Base-by-base conservation (phyloP, 306 rosid species). In the Herpetospermum pedunculosum region DNA sequence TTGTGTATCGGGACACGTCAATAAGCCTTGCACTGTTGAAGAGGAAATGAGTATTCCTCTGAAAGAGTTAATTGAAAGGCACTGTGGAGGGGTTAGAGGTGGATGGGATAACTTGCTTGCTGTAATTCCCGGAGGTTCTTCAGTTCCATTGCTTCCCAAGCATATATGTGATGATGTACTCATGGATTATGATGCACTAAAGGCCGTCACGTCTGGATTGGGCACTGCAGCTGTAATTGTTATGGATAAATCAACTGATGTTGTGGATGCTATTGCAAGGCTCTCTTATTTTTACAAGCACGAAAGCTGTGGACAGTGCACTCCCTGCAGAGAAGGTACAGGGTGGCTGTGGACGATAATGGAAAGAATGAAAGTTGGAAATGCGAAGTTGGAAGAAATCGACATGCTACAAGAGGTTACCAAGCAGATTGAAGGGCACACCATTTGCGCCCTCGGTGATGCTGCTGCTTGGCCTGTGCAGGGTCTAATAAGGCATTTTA, bases 401-500 rank as follows among this genome's bases (percentile, higher is more conserved):
- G 97, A 95, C 83, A 91, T 95, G 99, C 96, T 95, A 76, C 99
- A 95, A 79, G 97, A 95, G 89, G 82, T 95, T 82, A 91, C 96
- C 77, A 95, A 91, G 85, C 96, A 95, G 88, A 95, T 95, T 57
- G 99, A 91, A 83, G 96, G 97, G 74, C 99, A 95, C 87, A 95
- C 97, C 47, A 95, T 95, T 70, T 91, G 96, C 70, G 99, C 99
- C 55, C 81, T 94, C 81, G 99, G 99, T 43, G 99, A 91, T 77
- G 99, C 99, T 82, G 99, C 99, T 71, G 99, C 99, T 58, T 94
- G 99, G 99, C 99, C 99, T 8, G 99, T 94, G 84, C 99, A 94
- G 83, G 99, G 99, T 76, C 96, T 94, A 78, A 94, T 94, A 70
- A 84, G 92, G 89, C 96, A 94, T 82, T 94, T 94, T 83, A 89